Evolutionary conservation across 345 rosid genomes (phyloP), one percentile per base, ranked within the genome.

Genomic region (Rhodomyrtus tomentosa): DNA sequence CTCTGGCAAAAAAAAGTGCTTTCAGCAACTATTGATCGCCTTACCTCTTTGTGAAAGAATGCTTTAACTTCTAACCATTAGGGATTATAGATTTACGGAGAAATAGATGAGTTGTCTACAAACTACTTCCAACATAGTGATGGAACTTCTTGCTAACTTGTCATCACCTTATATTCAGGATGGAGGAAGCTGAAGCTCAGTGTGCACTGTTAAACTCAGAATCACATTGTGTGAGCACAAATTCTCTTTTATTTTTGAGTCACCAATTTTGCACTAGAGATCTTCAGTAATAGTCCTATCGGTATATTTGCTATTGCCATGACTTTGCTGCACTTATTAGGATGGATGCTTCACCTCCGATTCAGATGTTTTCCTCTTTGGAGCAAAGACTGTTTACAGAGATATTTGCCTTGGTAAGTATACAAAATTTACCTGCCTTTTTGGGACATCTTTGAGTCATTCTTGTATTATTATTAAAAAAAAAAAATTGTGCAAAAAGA

Each of bases 101-200:
- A 68, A 36, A 68, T 68, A 36, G 45, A 32, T 1, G 24, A 68
- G 24, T 36, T 36, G 76, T 68, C 79, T 20, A 36, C 45, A 68
- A 68, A 68, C 79, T 36, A 68, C 45, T 68, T 36, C 79, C 24
- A 10, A 36, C 6, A 5, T 36, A 36, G 45, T 6, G 0, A 68
- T 68, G 79, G 51, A 18, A 40, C 42, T 50, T 51, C 42, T 50
- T 49, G 50, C 59, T 86, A 68, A 68, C 40, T 68, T 68, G 79
- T 68, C 84, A 58, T 82, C 13, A 7, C 45, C 53, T 80, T 82
- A 80, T 81, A 55, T 86, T 87, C 91, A 95, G 98, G 87, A 86
- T 95, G 74, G 99, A 95, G 90, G 99, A 97, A 87, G 99, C 95
- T 86, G 99, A 97, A 89, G 98, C 99, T 0, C 99, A 97, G 58